Evolutionary conservation across 108 stramenopile species (phyloP), one percentile per base, ranked within the genome.

Genomic region (Skeletonema potamos): DNA sequence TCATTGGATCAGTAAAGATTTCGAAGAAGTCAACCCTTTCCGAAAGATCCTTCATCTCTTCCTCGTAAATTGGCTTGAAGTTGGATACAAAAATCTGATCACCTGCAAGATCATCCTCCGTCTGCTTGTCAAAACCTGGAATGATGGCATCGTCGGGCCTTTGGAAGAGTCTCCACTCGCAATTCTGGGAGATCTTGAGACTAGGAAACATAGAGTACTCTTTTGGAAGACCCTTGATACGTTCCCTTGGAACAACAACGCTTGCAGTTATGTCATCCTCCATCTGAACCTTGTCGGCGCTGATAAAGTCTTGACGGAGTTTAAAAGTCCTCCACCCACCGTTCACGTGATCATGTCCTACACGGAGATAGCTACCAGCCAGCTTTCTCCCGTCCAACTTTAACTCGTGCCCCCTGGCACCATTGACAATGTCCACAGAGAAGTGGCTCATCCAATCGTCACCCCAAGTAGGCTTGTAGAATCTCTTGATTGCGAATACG

Each of bases 251-350:
- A 2, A 85, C 85, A 18, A 85, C 85, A 17, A 85, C 71, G 65
- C 82, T 83, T 6, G 85, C 85, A 27, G 82, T 85, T 30, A 85
- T 85, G 30, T 85, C 85, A 72, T 85, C 85, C 54, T 85, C 85
- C 85, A 85, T 85, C 60, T 85, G 85, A 22, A 85, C 85, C 63
- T 85, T 85, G 54, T 56, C 70, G n/a, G 85, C 82, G 33, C 78
- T 30, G 34, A 76, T 71, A 36, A 85, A 85, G 68, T 85, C 85
- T 43, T 85, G 85, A 46, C 85, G 57, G 43, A 85, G 69, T 57
- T 82, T 77, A 74, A 75, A 85, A 28, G 82, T 85, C 27, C 85
- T 66, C 85, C 85, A 85, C 10, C 73, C 61, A 13, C 82, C 82
- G 28, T 76, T 72, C 20, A 58, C 30, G 17, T 62, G 56, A 54